These are phyloP conservation scores for Glycine soja DNA, from an alignment of 306 rosid genomes.

Conservation along the genomic window DNA sequence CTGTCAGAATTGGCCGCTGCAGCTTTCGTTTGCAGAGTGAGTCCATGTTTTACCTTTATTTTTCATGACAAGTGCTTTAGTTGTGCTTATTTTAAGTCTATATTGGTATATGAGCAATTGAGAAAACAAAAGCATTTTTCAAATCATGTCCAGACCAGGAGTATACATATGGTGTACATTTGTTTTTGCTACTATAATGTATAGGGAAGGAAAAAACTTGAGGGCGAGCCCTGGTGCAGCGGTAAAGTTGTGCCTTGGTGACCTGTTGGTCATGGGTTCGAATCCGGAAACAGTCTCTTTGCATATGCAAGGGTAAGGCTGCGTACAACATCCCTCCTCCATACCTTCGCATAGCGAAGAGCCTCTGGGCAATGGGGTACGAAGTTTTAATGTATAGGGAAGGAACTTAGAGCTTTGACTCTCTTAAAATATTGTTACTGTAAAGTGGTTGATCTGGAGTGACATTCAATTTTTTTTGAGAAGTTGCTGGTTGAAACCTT, in stretches of 20 bases:
- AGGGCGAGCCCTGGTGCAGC: too few species aligned
- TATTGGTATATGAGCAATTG: constrained; percentile 18
- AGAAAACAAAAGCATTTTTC: constrained; percentile 25
- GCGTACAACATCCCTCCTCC: too few species aligned
- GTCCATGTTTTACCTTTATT: constrained; percentile 38
- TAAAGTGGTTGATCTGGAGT: constrained; percentile 19
- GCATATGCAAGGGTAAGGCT: too few species aligned
- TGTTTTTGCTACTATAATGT: constrained; percentile 33
- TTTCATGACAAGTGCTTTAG: background rate
- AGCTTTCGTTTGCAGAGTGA: constrained; percentile 95
- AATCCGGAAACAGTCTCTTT: too few species aligned
- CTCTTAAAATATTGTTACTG: constrained; percentile 23
- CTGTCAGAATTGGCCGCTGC: constrained; percentile 99
- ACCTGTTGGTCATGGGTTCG: too few species aligned
- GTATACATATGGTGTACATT: constrained; percentile 22
- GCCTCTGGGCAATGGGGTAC: too few species aligned
- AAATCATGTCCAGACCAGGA: constrained; percentile 31
- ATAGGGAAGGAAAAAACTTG: constrained; percentile 4
- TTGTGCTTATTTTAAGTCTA: constrained; percentile 41
- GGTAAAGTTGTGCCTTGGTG: too few species aligned
- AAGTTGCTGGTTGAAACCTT: constrained; percentile 34
- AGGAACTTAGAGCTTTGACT: constrained; percentile 3
- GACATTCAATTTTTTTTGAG: constrained; percentile 34
- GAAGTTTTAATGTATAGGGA: too few species aligned
- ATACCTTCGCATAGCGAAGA: too few species aligned